Conservation (phyloP, 257 asterid genomes). For the Solanum pimpinellifolium region DNA sequence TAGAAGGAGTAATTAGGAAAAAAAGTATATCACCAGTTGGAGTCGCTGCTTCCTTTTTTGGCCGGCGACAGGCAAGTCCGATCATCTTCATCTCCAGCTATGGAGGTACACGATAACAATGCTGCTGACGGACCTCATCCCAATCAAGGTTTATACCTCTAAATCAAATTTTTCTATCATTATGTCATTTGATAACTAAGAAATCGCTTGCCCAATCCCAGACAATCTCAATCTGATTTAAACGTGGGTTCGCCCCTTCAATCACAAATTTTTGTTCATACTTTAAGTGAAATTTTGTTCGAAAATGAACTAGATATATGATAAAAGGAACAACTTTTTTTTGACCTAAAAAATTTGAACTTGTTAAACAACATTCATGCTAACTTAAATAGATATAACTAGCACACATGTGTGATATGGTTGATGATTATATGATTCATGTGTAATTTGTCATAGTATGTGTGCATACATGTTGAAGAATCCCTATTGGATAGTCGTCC, state of each 20-base stretch:
- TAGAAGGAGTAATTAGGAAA: background rate
- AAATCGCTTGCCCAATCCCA: background rate
- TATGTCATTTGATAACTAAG: background rate
- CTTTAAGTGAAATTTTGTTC: background rate
- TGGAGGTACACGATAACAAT: background rate
- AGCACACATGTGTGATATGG: background rate
- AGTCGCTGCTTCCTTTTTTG: background rate
- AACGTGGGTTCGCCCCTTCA: background rate
- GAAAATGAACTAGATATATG: background rate
- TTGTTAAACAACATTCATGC: background rate
- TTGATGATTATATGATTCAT: background rate
- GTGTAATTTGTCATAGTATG: background rate
- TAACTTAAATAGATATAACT: background rate
- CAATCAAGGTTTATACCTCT: background rate
- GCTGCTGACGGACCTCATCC: background rate
- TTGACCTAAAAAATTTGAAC: background rate
- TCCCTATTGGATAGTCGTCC: background rate
- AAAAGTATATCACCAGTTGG: background rate
- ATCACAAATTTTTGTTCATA: background rate
- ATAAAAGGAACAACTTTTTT: background rate
- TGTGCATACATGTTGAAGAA: background rate
- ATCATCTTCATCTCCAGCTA: background rate
- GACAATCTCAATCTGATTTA: background rate
- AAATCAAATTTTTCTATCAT: background rate
- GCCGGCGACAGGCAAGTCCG: background rate